Conservation (phyloP, 441 rosid species). For the Erodium moschatum region DNA sequence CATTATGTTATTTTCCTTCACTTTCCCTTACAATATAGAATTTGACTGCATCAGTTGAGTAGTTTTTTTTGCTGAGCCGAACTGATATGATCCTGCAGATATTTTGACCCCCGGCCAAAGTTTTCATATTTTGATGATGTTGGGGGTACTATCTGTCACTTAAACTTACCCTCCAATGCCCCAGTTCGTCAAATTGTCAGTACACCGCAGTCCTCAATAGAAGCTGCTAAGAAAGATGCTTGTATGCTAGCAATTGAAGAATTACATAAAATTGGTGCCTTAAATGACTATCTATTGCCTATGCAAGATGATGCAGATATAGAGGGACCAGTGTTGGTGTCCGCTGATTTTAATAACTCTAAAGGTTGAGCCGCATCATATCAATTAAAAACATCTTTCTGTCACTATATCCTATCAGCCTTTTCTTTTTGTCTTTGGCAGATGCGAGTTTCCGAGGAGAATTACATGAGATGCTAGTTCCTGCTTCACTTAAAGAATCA, state of each 20-base stretch:
- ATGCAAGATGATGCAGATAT: conserved; percentile 31
- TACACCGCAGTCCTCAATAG: conserved; percentile 50
- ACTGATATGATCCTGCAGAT: conserved; percentile 42
- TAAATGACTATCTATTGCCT: conserved; percentile 63
- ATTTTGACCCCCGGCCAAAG: conserved; percentile 69
- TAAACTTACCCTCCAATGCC: conserved; percentile 78
- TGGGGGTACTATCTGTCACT: conserved; percentile 63
- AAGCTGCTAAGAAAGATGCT: conserved; percentile 80
- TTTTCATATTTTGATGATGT: conserved; percentile 62
- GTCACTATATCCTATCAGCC: conserved; percentile 6
- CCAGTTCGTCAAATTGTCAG: conserved; percentile 55
- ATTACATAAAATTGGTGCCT: conserved; percentile 74
- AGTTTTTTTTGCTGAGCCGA: neutral
- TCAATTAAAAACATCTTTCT: conserved; percentile 13
- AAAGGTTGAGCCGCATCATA: conserved; percentile 44
- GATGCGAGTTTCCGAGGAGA: conserved; percentile 53
- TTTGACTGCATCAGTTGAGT: conserved; percentile 11
- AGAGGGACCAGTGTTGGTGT: conserved; percentile 31
- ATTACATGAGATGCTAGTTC: conserved; percentile 76
- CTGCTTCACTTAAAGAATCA: conserved; percentile 45
- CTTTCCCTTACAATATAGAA: conserved; percentile 8
- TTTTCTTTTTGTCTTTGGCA: conserved; percentile 27
- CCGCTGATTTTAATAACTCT: conserved; percentile 25
- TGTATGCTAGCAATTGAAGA: conserved; percentile 73
- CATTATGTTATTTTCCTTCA: conserved; percentile 4